Base-by-base conservation (phyloP, 495 filamentous ascomycete genomes). In the Penicillium taxi region DNA sequence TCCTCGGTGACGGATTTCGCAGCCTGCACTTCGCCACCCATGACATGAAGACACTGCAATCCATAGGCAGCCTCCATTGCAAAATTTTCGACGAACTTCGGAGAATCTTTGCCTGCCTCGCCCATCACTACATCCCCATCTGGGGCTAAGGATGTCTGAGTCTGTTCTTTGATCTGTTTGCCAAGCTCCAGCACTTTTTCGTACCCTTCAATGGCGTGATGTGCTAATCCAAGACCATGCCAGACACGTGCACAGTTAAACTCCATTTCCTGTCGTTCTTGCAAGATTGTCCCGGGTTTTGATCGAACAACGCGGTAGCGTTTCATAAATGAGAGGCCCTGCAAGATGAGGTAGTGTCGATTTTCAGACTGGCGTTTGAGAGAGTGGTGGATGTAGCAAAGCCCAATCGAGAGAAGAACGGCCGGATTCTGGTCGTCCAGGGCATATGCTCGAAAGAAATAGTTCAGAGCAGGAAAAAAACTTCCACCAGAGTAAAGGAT, bases 341-440 rank as follows among this genome's bases (percentile, higher is more conserved):
- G 91, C 49, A 82, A 68, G 24, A 94, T 75, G 15, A 84, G 75
- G 45, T 81, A 87, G 52, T 96, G 88, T 1, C 90, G 72, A 53
- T 96, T 95, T 32, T 89, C 86, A 4, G 81, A 75, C 57, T 90
- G 86, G 7, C 89, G 75, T 51, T 95, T 94, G 42, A 95, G 73
- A 7, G 81, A 82, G 50, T 88, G 77, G 51, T 94, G 82, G 26
- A 94, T 69, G 55, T 88, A 96, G 14, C 77, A 79, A 18, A 93
- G 72, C 12, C 50, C 68, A 38, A 75, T 65, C 7, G 68, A 71
- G 18, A 98, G 78, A 45, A 85, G 81, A 39, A 94, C 73, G 26
- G 80, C 72, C 4, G 79, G 70, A 48, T 95, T 93, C 11, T 75
- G 45, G 2, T 84, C 83, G 48, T 86, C 79, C 0, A 96, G 56